Conservation (phyloP, 495 filamentous ascomycete species). For the Hypoxylon cercidicola region DNA sequence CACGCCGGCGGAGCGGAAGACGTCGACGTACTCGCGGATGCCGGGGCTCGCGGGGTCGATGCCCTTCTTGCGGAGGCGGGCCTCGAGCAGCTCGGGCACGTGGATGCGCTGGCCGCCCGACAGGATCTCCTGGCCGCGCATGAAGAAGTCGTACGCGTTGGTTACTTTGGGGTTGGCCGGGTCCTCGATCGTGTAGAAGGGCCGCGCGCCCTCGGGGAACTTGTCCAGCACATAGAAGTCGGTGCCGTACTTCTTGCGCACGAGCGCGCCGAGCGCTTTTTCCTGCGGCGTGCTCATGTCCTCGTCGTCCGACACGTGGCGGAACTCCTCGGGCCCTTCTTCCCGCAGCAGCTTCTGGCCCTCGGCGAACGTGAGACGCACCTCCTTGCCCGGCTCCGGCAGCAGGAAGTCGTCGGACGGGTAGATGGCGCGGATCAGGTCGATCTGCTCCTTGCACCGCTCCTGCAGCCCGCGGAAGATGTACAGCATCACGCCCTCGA, state of each 20-base stretch:
- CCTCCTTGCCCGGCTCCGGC: conserved; percentile 74
- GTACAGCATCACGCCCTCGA: conserved; percentile 86
- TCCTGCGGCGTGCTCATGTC: conserved; percentile 87
- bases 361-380: conserved; percentile 86
- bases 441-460: conserved; percentile 74
- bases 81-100: conserved; percentile 73
- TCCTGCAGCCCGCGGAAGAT: conserved; percentile 84
- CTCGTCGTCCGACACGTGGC: conserved; percentile 76
- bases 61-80: conserved; percentile 75
- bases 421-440: conserved; percentile 71
- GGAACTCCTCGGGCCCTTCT: conserved; percentile 76
- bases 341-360: conserved; percentile 83
- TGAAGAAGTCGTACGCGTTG: conserved; percentile 92
- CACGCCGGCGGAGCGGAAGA: conserved; percentile 78
- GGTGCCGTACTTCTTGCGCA: conserved; percentile 83
- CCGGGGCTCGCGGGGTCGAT: conserved; percentile 77
- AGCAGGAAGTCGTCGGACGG: conserved; percentile 61
- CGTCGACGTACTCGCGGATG: conserved; percentile 84
- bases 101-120: conserved; percentile 89
- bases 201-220: conserved; percentile 84
- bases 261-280: conserved; percentile 86
- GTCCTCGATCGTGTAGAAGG: conserved; percentile 91
- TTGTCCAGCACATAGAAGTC: conserved; percentile 95
- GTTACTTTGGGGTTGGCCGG: conserved; percentile 72
- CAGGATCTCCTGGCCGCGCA: conserved; percentile 91